These are phyloP conservation scores for Noccaea caerulescens DNA, from an alignment of 345 rosid species.

Conservation along the genomic window DNA sequence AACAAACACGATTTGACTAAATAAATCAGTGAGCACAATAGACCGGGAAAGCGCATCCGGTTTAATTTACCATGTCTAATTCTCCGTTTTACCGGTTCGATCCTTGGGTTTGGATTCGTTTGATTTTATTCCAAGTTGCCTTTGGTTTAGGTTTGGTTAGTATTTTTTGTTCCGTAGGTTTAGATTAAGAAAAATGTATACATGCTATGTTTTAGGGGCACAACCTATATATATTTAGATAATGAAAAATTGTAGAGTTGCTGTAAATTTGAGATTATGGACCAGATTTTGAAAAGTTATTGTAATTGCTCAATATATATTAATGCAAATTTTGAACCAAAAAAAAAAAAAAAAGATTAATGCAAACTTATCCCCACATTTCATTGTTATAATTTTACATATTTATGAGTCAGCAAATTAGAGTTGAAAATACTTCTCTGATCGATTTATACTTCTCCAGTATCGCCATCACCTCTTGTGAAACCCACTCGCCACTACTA, in stretches of 20 bases:
- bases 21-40: background rate
- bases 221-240: slow-evolving; percentile 17
- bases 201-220: slow-evolving; percentile 25
- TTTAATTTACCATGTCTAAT: background rate
- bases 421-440: no score
- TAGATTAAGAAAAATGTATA: slow-evolving; percentile 1
- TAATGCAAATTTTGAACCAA: background rate
- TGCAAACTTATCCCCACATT: background rate
- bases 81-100: slow-evolving; percentile 4
- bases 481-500: background rate
- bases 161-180: no score
- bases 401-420: background rate
- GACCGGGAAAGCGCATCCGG: slow-evolving; percentile 29
- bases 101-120: background rate
- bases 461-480: background rate
- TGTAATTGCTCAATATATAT: background rate
- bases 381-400: background rate
- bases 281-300: slow-evolving; percentile 20
- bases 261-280: slow-evolving; percentile 12
- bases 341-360: no score
- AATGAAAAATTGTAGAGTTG: slow-evolving; percentile 14
- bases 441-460: no score
- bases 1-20: background rate
- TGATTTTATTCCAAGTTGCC: no score
- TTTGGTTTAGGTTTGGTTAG: no score